Evolutionary conservation across 2,329 filamentous ascomycete genomes (phyloP).

Genomic region (Calonectria hawksworthii): DNA sequence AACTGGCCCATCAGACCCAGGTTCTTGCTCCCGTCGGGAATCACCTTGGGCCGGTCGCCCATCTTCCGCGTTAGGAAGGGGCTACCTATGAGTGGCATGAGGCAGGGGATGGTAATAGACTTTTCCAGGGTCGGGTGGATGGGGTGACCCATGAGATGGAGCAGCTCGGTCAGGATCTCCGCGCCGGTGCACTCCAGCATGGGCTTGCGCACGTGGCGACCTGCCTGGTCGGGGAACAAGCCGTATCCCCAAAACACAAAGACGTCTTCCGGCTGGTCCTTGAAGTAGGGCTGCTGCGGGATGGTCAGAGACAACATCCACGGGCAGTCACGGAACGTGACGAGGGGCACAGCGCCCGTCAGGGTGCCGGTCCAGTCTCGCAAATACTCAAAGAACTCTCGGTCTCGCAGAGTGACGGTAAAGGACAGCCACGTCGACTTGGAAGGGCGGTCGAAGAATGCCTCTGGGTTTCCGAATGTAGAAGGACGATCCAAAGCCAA

Average conservation of each 20-base stretch:
- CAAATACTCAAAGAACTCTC: constrained; percentile 39
- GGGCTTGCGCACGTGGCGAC: constrained; percentile 40
- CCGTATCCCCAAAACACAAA: constrained; percentile 47
- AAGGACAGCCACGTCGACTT: constrained; percentile 47
- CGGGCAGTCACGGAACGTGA: constrained; percentile 45
- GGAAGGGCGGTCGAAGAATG: constrained; percentile 45
- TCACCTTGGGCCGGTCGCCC: constrained; percentile 42
- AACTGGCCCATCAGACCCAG: constrained; percentile 46
- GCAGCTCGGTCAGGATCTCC: constrained; percentile 44
- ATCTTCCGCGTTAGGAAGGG: constrained; percentile 43
- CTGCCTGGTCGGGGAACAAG: constrained; percentile 43
- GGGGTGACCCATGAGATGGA: constrained; percentile 43
- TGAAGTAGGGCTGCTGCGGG: constrained; percentile 42
- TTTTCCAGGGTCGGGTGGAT: constrained; percentile 39
- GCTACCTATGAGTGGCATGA: constrained; percentile 45
- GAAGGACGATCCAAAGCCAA: constrained; percentile 37
- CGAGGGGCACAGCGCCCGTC: constrained; percentile 39
- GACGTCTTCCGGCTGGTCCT: constrained; percentile 40
- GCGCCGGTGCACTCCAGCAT: constrained; percentile 45
- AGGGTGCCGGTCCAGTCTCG: constrained; percentile 41
- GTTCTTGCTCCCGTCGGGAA: constrained; percentile 43
- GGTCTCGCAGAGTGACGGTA: constrained; percentile 40
- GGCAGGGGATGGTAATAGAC: constrained; percentile 41
- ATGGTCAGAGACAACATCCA: constrained; percentile 46
- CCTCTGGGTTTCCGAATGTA: constrained; percentile 44